Evolutionary conservation across 345 rosid genomes (phyloP), one percentile per base, ranked within the genome.

Genomic region (Alliaria petiolata): DNA sequence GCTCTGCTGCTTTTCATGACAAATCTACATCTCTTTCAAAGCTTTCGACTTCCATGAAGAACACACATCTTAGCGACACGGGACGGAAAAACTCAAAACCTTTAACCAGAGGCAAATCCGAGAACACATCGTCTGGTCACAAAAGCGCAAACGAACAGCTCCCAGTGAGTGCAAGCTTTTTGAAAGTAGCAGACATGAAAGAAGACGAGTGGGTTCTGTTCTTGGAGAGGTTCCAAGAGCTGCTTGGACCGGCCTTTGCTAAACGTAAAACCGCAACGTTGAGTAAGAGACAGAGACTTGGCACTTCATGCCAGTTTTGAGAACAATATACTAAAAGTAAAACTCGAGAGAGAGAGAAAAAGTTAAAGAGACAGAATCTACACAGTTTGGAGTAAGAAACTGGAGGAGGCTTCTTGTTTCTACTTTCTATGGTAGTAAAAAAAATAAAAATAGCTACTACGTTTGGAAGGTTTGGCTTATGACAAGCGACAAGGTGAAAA

Each of bases 241-340:
- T 89, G 66, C 86, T 95, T 55, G 34, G 57, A 36, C 92, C 91
- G 7, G 98, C 92, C 58, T 92, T 92, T 26, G 86, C 73, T 0
- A 83, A 80, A 50, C 87, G 97, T 26, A 90, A 90, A 80, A 85
- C 88, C 1, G 81, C 83, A 33, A 82, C 88, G 15, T 9, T 77
- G 61, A 90, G 92, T 40, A 92, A 84, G 86, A 89, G 83, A 78
- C 98, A 88, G 92, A 90, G 98, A 89, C 96, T 95, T 5, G 98
- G 99, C 36, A 92, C 97, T 49, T 95, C 98, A 4, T 95, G 99
- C 87, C 96, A 90, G 92, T 92, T 95, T 95, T 92, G 97, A 91
- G 57, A 36, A 13, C 5, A 1, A 42, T 75, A 75, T 62, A 60
- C 54, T 70, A 55, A 54, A 54, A 33, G 69, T 47, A 76, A 69